Conservation (phyloP, 2,329 filamentous ascomycete species). For the Aspergillus texensis region DNA sequence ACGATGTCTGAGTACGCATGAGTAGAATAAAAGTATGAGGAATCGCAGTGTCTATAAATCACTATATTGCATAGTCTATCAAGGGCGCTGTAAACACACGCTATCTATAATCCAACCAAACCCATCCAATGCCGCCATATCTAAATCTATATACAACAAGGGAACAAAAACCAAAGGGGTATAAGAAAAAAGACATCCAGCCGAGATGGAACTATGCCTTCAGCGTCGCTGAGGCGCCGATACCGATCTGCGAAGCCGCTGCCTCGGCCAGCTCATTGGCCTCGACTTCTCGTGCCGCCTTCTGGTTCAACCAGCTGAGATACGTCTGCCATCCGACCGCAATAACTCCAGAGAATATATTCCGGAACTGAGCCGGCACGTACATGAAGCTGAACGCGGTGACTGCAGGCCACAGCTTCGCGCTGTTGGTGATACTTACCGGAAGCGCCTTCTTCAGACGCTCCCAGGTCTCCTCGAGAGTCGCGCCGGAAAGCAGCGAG, state of each 20-base stretch:
- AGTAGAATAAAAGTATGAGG: background rate
- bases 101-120: slow-evolving; percentile 1
- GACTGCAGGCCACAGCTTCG: slow-evolving; percentile 86
- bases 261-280: slow-evolving; percentile 30
- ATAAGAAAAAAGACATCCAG: background rate
- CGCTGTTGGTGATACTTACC: slow-evolving; percentile 73
- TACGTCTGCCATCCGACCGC: slow-evolving; percentile 94
- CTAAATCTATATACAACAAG: slow-evolving; percentile 1
- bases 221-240: slow-evolving; percentile 19
- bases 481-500: slow-evolving; percentile 71
- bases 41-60: background rate
- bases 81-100: background rate
- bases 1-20: background rate
- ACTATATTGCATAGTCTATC: background rate
- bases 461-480: slow-evolving; percentile 64
- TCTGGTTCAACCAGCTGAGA: slow-evolving; percentile 75
- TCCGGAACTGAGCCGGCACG: slow-evolving; percentile 75
- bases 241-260: slow-evolving; percentile 14
- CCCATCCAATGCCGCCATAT: background rate
- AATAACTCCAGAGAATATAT: slow-evolving; percentile 75
- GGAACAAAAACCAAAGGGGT: background rate
- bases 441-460: slow-evolving; percentile 77
- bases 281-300: slow-evolving; percentile 64
- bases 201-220: slow-evolving; percentile 11
- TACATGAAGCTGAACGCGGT: slow-evolving; percentile 88